Evolutionary conservation across 192 early-diverging fungal species (phyloP).

Genomic region (Coemansia sp.): DNA sequence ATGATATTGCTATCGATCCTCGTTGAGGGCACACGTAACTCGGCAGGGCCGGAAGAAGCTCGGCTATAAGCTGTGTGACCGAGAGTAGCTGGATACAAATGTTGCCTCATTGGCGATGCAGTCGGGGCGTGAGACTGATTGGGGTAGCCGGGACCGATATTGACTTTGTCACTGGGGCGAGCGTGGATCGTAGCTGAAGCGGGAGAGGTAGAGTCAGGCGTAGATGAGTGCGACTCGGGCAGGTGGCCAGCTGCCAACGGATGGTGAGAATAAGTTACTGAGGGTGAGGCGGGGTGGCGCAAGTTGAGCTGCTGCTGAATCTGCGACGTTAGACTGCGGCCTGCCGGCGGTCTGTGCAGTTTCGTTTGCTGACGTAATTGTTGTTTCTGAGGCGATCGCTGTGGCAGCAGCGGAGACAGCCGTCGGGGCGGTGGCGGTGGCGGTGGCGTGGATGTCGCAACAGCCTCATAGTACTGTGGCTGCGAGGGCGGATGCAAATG

Average conservation of each 20-base stretch:
- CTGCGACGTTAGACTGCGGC: neutral
- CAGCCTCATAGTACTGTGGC: neutral
- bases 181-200: neutral
- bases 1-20: neutral
- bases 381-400: neutral
- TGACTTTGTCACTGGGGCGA: neutral
- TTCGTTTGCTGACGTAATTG: neutral
- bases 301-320: neutral
- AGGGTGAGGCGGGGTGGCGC: neutral
- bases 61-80: neutral
- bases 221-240: conserved; percentile 7
- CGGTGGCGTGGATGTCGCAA: conserved; percentile 1
- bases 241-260: conserved; percentile 10
- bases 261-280: conserved; percentile 1
- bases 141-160: neutral
- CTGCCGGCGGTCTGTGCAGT: neutral
- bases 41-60: neutral
- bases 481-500: neutral
- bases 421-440: neutral
- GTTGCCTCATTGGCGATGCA: neutral
- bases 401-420: neutral
- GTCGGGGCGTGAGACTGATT: neutral
- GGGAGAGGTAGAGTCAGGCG: neutral
- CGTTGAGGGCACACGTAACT: neutral
- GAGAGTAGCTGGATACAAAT: neutral